Evolutionary conservation across 176 grass and related monocot genomes (phyloP), one percentile per base, ranked within the genome.

Genomic region (Carex littledalei): DNA sequence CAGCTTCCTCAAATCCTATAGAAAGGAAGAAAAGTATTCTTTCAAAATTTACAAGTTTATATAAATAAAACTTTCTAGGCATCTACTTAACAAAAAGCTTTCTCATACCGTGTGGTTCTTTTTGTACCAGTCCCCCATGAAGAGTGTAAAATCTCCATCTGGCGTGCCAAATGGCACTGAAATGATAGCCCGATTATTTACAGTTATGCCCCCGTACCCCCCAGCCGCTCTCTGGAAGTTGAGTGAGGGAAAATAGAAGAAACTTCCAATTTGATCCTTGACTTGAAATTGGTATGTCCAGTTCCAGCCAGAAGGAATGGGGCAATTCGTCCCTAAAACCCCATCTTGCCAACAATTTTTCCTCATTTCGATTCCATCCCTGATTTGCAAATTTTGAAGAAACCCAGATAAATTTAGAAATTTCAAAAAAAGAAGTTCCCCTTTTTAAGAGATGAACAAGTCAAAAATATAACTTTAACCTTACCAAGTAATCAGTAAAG

Each of bases 261-360:
- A 95, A 90, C 93, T 98, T 52, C 95, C 95, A 43, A 98, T 92
- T 89, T 98, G 95, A 55, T 98, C 95, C 85, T 98, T 98, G 63
- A 94, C 93, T 74, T 98, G 95, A 93, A 95, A 98, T 11, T 89
- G 86, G 86, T 95, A 98, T 3, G 95, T 98, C 95, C 95, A 98
- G 20, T 98, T 98, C 95, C 90, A 95, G 6, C 95, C 95, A 0
- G 93, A 73, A 6, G 93, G 93, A 80, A 98, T 98, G 1, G 95
- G 91, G 88, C 95, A 98, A 81, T 83, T 95, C 10, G 95, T 98
- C 52, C 93, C 95, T 5, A 95, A 89, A 16, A 98, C 95, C 0
- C 95, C 95, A 43, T 98, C 95, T 35, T 93, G 39, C 95, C 95
- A 98, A 88, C 88, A 92, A 79, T 92, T 94, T 66, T 90, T 98